Conservation (phyloP, 768 basidiomycete genomes). For the Bullera alba region DNA sequence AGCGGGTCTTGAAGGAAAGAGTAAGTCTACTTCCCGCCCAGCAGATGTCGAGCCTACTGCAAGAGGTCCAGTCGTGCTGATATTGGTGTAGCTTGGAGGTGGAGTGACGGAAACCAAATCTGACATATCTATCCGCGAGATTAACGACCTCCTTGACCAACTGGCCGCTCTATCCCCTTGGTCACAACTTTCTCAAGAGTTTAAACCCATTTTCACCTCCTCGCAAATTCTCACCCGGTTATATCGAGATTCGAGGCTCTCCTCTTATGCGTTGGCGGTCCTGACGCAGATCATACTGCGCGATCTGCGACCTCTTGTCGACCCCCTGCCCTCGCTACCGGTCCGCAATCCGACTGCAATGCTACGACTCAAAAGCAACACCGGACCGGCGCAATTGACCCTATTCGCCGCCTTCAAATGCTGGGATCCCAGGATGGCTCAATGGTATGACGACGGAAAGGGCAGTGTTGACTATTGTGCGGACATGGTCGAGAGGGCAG, state of each 20-base stretch:
- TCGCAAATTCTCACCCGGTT: conserved; percentile 53
- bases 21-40: conserved; percentile 36
- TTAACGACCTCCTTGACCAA: conserved; percentile 66
- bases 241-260: conserved; percentile 52
- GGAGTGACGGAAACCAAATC: conserved; percentile 6
- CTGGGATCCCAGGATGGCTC: conserved; percentile 63
- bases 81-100: conserved; percentile 3
- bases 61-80: background rate
- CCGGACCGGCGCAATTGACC: conserved; percentile 54
- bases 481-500: conserved; percentile 25
- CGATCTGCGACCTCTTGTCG: conserved; percentile 72
- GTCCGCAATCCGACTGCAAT: conserved; percentile 48
- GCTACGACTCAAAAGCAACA: conserved; percentile 57
- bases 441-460: conserved; percentile 52
- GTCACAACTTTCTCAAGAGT: conserved; percentile 48
- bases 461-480: conserved; percentile 59
- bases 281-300: conserved; percentile 82
- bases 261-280: conserved; percentile 60
- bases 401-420: conserved; percentile 60
- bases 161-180: conserved; percentile 63
- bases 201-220: background rate
- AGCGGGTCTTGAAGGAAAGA: conserved; percentile 49
- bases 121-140: conserved; percentile 49
- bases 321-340: conserved; percentile 54
- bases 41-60: background rate